phyloP scores from a whole-genome alignment of 495 filamentous ascomycete species.

The Thozetella sp. region DNA sequence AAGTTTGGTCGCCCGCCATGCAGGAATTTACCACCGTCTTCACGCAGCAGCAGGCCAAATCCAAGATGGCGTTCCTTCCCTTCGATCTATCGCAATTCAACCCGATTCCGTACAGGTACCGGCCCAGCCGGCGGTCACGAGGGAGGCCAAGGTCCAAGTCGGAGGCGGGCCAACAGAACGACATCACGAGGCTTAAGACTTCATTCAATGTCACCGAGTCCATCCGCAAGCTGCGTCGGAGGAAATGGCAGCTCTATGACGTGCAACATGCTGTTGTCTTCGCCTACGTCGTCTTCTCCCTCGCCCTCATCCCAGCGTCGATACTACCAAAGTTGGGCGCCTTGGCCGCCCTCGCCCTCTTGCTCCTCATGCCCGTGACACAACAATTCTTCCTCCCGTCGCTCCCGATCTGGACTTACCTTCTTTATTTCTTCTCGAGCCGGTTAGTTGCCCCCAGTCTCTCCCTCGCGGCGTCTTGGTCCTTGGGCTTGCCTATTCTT shows the following conservation, averaged over 20 bases:
- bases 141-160: constrained; percentile 68
- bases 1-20: constrained; percentile 10
- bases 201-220: constrained; percentile 79
- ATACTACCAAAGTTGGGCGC: constrained; percentile 72
- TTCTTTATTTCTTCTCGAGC: constrained; percentile 87
- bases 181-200: constrained; percentile 74
- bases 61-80: constrained; percentile 24
- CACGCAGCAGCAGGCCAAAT: constrained; percentile 21
- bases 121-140: constrained; percentile 72
- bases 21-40: constrained; percentile 25
- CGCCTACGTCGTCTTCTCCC: constrained; percentile 75
- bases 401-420: constrained; percentile 79
- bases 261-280: constrained; percentile 79
- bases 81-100: constrained; percentile 30
- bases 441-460: constrained; percentile 61
- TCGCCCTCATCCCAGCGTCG: constrained; percentile 76
- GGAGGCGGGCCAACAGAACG: constrained; percentile 56
- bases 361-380: constrained; percentile 84
- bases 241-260: constrained; percentile 86
- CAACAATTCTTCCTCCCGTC: constrained; percentile 91
- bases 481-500: background rate
- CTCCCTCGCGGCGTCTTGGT: background rate
- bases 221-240: constrained; percentile 67
- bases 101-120: constrained; percentile 71
- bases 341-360: constrained; percentile 63